phyloP scores from a whole-genome alignment of 441 rosid genomes.

The Viola pubescens region DNA sequence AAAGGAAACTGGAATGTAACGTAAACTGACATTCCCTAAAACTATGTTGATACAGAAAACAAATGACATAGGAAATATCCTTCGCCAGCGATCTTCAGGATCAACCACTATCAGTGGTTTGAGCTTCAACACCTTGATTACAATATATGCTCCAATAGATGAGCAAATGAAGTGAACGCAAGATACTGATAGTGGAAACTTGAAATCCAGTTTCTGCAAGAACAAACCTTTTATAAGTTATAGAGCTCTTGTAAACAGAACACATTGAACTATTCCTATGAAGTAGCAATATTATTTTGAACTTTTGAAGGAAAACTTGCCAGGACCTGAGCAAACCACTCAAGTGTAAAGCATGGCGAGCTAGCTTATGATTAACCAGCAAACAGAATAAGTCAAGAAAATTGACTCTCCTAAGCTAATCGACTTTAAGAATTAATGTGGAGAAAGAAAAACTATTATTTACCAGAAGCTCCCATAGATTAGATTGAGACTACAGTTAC shows the following conservation, averaged over 20 bases:
- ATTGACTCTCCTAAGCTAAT: neutral
- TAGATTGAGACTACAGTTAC: neutral
- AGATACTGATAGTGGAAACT: constrained; percentile 86
- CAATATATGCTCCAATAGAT: constrained; percentile 84
- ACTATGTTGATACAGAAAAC: constrained; percentile 97
- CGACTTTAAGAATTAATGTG: neutral
- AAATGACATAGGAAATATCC: constrained; percentile 96
- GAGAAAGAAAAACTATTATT: neutral
- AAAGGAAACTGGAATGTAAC: constrained; percentile 93
- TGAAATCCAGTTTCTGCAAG: constrained; percentile 83
- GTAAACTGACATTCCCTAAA: constrained; percentile 84
- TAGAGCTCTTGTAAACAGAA: neutral
- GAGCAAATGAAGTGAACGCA: constrained; percentile 95
- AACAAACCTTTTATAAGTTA: constrained; percentile 1
- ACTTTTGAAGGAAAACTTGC: neutral
- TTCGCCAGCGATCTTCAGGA: constrained; percentile 91
- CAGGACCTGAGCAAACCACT: neutral
- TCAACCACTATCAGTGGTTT: constrained; percentile 87
- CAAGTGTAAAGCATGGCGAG: neutral
- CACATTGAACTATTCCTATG: neutral
- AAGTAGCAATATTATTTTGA: neutral
- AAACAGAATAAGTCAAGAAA: neutral
- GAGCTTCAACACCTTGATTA: constrained; percentile 77
- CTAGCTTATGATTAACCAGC: neutral
- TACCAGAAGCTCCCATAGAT: neutral